A percentile compares a stretch with the other conserved stretches of the same genome.
phyloP scores from a whole-genome alignment of 2,329 filamentous ascomycete species.

The Fusarium tanahbumbuense region DNA sequence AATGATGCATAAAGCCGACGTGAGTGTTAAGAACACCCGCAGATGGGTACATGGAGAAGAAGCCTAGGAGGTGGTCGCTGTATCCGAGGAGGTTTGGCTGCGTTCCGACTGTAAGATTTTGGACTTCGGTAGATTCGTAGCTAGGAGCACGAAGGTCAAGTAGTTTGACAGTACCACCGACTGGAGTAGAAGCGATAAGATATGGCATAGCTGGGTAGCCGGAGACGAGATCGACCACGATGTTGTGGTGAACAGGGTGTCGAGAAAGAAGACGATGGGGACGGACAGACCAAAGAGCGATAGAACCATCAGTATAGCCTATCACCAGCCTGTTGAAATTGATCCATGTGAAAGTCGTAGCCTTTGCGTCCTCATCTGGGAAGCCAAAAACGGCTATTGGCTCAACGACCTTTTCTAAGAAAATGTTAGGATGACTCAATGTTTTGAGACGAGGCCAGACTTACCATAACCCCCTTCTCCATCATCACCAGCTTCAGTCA shows the following conservation, averaged over 20 bases:
- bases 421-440: slow-evolving; percentile 38
- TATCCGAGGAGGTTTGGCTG: slow-evolving; percentile 66
- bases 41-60: slow-evolving; percentile 64
- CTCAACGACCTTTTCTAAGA: slow-evolving; percentile 58
- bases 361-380: slow-evolving; percentile 60
- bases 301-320: slow-evolving; percentile 67
- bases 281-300: slow-evolving; percentile 67
- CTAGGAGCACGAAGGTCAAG: slow-evolving; percentile 65
- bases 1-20: slow-evolving; percentile 64
- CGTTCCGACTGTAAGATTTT: slow-evolving; percentile 62
- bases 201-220: slow-evolving; percentile 68
- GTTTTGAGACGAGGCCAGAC: neutral
- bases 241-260: slow-evolving; percentile 64
- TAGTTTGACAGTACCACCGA: slow-evolving; percentile 65
- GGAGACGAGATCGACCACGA: slow-evolving; percentile 65
- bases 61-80: slow-evolving; percentile 67
- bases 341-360: slow-evolving; percentile 67
- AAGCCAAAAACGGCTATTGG: slow-evolving; percentile 60
- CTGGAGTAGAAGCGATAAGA: slow-evolving; percentile 65
- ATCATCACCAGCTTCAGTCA: slow-evolving; percentile 57
- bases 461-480: slow-evolving; percentile 56
- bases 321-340: slow-evolving; percentile 66
- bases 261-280: slow-evolving; percentile 63
- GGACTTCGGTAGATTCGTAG: slow-evolving; percentile 65
- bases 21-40: slow-evolving; percentile 64